Evolutionary conservation across 371 early-diverging fungal species (phyloP).

Genomic region (Smittium culicis): DNA sequence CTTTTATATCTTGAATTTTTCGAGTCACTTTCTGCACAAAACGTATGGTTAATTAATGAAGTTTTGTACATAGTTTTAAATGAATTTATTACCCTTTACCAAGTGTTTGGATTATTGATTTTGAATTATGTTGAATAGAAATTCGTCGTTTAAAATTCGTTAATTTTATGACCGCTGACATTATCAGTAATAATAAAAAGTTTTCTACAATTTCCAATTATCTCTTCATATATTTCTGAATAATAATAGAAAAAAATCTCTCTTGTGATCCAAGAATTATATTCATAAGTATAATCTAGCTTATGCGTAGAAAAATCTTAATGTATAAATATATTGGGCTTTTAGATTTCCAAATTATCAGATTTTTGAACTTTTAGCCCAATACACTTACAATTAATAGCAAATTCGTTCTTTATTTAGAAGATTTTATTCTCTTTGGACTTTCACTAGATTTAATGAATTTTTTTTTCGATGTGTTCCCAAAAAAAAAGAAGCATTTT

Average conservation of each 20-base stretch:
- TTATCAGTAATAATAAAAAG: neutral
- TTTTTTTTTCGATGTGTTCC: neutral
- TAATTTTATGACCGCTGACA: neutral
- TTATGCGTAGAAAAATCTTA: neutral
- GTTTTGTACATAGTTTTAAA: neutral
- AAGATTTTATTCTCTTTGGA: neutral
- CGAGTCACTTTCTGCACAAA: neutral
- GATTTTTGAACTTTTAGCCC: neutral
- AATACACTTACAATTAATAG: neutral
- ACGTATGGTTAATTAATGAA: neutral
- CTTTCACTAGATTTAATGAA: neutral
- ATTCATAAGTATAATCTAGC: neutral
- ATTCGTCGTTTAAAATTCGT: too few species aligned
- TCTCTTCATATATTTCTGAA: neutral
- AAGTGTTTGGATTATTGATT: neutral
- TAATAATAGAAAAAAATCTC: neutral
- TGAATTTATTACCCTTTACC: neutral
- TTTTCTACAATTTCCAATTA: neutral
- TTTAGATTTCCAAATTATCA: neutral
- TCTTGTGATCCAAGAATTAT: neutral
- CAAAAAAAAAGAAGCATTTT: neutral
- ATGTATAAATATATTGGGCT: neutral
- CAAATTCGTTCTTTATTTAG: neutral
- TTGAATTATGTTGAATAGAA: too few species aligned
- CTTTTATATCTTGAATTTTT: neutral